Evolutionary conservation across 1,284 basidiomycete species (phyloP), one percentile per base, ranked within the genome.

Genomic region (Volvariella volvacea): DNA sequence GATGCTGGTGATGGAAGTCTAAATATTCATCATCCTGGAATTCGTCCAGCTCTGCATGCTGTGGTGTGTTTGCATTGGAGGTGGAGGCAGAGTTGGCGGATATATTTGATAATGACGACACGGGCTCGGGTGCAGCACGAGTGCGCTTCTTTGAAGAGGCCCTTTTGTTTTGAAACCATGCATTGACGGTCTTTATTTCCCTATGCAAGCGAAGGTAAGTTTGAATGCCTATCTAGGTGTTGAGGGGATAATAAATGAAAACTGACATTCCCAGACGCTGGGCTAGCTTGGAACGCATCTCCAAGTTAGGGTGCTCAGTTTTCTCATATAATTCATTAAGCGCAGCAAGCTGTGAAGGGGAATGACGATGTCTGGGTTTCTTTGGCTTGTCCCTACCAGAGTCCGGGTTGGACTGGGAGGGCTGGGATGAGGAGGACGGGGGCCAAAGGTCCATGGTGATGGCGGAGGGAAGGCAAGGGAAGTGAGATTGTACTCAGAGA

Each of bases 121-220:
- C 61, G 47, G 44, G 28, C 25, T 50, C 46, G 48, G 55, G 53
- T 42, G 56, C 60, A 39, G 59, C 60, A 50, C 67, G 68, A 48
- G 69, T 73, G 37, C 81, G 75, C 65, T 88, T 88, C 73, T 86
- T 88, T 54, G 77, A 79, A 17, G 85, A 86, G 12, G 84, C 85
- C 46, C 84, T 75, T 70, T 86, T 88, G 61, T 88, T 88, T 63
- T 88, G 85, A 65, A 88, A 88, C 82, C 83, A 88, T 19, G 84
- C 82, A 57, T 85, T 85, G 57, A 88, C 84, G 1, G 82, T 85
- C 71, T 88, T 88, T 60, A 76, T 79, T 59, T 87, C 82, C 81
- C 84, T 88, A 57, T 43, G 36, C 42, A 39, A 47, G 51, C 51
- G 48, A 41, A 47, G 33, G 51, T 43, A 50, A 52, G 55, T 55